These are phyloP conservation scores for Crassisporium funariophilum DNA, from an alignment of 768 basidiomycete species.

Conservation along the genomic window DNA sequence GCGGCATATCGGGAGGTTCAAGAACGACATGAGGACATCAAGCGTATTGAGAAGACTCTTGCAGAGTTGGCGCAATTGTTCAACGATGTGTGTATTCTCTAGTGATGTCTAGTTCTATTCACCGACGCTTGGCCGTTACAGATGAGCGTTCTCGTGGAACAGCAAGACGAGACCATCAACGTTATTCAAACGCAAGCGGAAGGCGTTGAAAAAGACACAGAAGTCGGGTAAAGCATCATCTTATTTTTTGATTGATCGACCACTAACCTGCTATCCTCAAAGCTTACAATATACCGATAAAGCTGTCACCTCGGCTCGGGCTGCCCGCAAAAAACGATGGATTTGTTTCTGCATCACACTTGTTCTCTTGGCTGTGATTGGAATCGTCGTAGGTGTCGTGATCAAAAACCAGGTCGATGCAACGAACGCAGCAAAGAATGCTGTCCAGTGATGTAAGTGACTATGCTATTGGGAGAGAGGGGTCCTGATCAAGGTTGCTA, in stretches of 20 bases:
- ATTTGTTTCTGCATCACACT: conserved; percentile 86
- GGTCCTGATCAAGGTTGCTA: too few species aligned
- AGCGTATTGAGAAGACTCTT: conserved; percentile 91
- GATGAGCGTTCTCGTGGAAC: conserved; percentile 95
- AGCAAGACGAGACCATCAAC: conserved; percentile 88
- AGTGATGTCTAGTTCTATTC: background rate
- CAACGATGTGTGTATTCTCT: conserved; percentile 72
- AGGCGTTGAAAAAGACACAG: conserved; percentile 78
- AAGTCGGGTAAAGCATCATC: conserved; percentile 65
- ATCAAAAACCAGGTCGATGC: conserved; percentile 44
- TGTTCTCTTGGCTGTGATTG: conserved; percentile 66
- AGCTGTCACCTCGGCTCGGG: conserved; percentile 82
- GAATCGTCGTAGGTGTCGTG: conserved; percentile 62
- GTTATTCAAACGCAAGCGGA: conserved; percentile 79
- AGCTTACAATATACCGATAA: conserved; percentile 85
- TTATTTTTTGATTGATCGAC: background rate
- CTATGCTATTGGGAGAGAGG: too few species aligned
- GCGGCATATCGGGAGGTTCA: conserved; percentile 97
- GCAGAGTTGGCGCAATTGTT: conserved; percentile 94
- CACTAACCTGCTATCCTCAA: background rate
- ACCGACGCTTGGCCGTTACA: conserved; percentile 36
- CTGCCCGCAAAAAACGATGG: conserved; percentile 95
- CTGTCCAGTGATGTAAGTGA: conserved; percentile 4
- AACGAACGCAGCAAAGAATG: too few species aligned
- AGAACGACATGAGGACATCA: conserved; percentile 93